A percentile compares a stretch with the other conserved stretches of the same genome.
Conservation (phyloP, 305 asterid genomes). For the Fraxinus dipetala region DNA sequence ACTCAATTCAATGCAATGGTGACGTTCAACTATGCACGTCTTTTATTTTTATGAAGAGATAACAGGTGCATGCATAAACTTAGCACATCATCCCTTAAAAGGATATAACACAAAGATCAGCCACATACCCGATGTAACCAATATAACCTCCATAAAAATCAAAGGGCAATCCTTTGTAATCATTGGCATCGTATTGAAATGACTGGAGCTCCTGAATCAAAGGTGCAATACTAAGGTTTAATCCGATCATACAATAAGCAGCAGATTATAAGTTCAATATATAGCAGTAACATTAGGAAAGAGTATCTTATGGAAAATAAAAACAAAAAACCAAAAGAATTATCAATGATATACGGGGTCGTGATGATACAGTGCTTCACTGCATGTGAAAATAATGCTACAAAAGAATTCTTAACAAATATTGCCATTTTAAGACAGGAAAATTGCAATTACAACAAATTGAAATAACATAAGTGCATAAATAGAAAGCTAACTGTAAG, state of each 20-base stretch:
- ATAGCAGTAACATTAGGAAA: neutral
- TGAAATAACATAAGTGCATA: neutral
- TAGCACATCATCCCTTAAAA: neutral
- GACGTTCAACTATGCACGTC: neutral
- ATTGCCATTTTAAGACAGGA: neutral
- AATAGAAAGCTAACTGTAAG: neutral
- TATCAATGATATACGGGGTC: neutral
- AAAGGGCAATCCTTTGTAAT: conserved; percentile 85
- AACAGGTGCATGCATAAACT: neutral
- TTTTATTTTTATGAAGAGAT: neutral
- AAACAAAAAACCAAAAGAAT: neutral
- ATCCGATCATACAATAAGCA: neutral
- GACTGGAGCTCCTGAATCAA: conserved; percentile 77
- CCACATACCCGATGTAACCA: conserved; percentile 87
- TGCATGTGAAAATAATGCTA: neutral
- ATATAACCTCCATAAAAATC: conserved; percentile 89
- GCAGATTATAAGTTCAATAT: neutral
- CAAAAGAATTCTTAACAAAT: neutral
- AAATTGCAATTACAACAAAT: neutral
- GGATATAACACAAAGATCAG: neutral
- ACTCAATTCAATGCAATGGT: neutral
- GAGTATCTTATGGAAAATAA: neutral
- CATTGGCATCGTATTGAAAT: conserved; percentile 63
- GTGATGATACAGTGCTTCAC: neutral
- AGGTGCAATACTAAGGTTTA: neutral